A percentile compares a stretch with the other conserved stretches of the same genome.
Conservation (phyloP, 139 green algal genomes). For the Picochlorum sp. region DNA sequence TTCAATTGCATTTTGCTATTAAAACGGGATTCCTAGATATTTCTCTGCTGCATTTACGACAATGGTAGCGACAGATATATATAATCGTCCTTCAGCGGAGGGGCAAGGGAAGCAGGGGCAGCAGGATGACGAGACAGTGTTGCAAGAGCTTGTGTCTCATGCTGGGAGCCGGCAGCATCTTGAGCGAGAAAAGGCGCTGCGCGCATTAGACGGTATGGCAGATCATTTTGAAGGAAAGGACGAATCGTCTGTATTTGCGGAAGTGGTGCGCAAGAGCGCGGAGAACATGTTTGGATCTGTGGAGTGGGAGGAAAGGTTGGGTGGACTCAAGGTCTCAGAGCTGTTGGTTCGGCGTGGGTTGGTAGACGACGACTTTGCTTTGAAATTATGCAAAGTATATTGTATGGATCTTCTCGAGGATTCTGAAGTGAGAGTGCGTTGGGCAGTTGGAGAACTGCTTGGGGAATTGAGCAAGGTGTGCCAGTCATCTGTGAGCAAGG, state of each 20-base stretch:
- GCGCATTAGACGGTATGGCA: background rate
- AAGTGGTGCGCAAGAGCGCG: conserved; percentile 14
- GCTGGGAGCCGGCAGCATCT: conserved; percentile 20
- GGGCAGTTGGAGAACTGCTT: conserved; percentile 50
- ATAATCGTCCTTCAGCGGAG: background rate
- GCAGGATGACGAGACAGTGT: conserved; percentile 1
- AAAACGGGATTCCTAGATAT: too few relatives aligned
- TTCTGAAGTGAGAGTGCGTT: conserved; percentile 51
- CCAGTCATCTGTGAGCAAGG: too few relatives aligned
- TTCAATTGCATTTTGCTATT: too few relatives aligned
- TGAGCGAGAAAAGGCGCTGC: conserved; percentile 37
- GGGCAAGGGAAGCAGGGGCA: background rate
- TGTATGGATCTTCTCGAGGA: conserved; percentile 35
- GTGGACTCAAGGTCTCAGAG: conserved; percentile 36
- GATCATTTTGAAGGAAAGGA: background rate
- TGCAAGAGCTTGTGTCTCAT: background rate
- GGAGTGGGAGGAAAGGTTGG: conserved; percentile 39
- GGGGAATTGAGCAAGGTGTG: conserved; percentile 27
- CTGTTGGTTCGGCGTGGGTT: conserved; percentile 1
- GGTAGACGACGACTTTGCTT: background rate
- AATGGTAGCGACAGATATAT: too few relatives aligned
- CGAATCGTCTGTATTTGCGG: background rate
- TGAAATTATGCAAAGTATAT: background rate
- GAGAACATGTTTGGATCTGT: conserved; percentile 20
- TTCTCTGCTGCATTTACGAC: too few relatives aligned